Percentiles rank a stretch among this genome's conserved stretches.
These are phyloP conservation scores for Colletotrichum cuscutae DNA, from an alignment of 2,329 filamentous ascomycete species.

Conservation along the genomic window DNA sequence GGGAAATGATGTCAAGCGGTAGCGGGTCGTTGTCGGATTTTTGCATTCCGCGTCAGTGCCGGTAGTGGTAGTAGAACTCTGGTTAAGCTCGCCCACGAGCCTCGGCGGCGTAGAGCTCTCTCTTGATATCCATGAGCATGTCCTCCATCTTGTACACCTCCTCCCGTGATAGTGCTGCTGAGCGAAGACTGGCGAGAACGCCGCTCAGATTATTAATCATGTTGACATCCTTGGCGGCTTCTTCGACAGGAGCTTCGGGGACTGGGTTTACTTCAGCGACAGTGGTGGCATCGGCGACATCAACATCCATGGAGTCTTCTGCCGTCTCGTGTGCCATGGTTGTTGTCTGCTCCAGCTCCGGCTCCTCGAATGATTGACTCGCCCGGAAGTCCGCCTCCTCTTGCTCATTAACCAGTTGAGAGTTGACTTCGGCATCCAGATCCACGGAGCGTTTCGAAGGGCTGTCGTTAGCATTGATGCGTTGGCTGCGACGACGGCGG, in stretches of 20 bases:
- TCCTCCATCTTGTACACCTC: slow-evolving; percentile 81
- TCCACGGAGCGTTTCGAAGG: slow-evolving; percentile 37
- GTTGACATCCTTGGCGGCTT: slow-evolving; percentile 47
- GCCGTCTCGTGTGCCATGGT: slow-evolving; percentile 6
- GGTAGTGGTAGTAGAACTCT: neutral
- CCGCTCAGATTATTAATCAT: slow-evolving; percentile 65
- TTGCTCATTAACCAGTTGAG: slow-evolving; percentile 53
- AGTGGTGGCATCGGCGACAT: slow-evolving; percentile 8
- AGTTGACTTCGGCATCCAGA: slow-evolving; percentile 54
- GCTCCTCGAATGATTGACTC: slow-evolving; percentile 42
- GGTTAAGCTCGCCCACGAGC: slow-evolving; percentile 59
- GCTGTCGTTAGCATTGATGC: neutral
- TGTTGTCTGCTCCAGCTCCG: slow-evolving; percentile 11
- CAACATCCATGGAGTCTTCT: slow-evolving; percentile 39
- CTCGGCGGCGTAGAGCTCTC: slow-evolving; percentile 77
- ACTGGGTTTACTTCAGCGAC: neutral
- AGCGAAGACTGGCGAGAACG: slow-evolving; percentile 69
- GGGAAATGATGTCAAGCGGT: neutral
- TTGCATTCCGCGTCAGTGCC: neutral
- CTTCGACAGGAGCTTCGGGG: slow-evolving; percentile 36
- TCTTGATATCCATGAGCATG: slow-evolving; percentile 81
- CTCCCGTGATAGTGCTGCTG: slow-evolving; percentile 68
- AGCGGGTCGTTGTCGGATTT: neutral
- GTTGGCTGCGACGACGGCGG: neutral
- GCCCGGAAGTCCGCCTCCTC: slow-evolving; percentile 46